These are phyloP conservation scores for Trichoderma polysporum DNA, from an alignment of 2,329 filamentous ascomycete genomes.

Conservation along the genomic window DNA sequence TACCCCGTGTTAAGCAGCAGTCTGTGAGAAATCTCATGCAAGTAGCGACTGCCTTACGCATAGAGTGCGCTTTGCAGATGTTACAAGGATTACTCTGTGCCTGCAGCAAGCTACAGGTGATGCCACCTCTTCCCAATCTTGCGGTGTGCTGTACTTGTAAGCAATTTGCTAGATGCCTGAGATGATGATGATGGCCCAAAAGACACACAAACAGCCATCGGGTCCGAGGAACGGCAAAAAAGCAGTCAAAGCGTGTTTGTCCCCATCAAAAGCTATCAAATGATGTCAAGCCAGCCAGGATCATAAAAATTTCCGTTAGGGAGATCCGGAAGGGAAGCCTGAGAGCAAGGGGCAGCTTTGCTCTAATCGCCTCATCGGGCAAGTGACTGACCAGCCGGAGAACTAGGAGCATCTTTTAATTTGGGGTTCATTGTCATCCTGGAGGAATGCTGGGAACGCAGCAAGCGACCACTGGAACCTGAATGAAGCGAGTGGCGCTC, in stretches of 20 bases:
- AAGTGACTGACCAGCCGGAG: not conserved
- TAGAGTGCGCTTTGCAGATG: not conserved
- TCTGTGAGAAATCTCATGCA: not conserved
- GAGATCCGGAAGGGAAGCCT: not conserved
- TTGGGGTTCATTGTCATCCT: not conserved
- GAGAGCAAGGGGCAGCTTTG: not conserved
- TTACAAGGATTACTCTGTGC: not conserved
- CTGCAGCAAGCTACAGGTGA: not conserved
- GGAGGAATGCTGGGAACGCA: too few species aligned
- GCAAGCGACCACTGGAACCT: not conserved
- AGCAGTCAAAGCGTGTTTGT: not conserved
- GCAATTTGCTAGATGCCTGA: not conserved
- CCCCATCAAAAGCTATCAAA: not conserved
- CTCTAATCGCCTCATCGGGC: not conserved
- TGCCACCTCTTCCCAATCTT: not conserved
- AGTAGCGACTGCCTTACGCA: not conserved
- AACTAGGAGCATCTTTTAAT: not conserved
- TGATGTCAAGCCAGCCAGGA: not conserved
- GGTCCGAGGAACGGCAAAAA: not conserved
- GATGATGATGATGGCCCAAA: not conserved
- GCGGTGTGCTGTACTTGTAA: too few species aligned
- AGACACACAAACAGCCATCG: not conserved
- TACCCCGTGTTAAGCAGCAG: not conserved
- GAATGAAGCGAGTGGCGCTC: too few species aligned
- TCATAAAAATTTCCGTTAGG: not conserved